Percentiles rank a stretch among this genome's conserved stretches.
Conservation (phyloP, 768 basidiomycete genomes). For the Dentipellis fragilis region DNA sequence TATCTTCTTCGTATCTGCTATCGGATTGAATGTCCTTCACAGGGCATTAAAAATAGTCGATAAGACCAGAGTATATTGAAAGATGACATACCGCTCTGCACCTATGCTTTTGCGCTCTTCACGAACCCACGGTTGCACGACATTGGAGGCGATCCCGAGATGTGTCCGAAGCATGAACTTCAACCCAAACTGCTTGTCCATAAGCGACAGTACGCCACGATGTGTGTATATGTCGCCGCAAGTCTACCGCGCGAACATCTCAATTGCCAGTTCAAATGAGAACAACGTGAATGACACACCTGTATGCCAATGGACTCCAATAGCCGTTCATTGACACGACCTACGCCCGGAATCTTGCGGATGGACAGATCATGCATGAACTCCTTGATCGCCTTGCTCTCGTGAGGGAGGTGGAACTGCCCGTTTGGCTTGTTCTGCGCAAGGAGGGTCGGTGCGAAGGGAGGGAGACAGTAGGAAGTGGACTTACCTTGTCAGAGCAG, state of each 20-base stretch:
- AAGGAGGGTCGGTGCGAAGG: neutral
- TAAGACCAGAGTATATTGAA: neutral
- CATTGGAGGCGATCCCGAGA: conserved; percentile 81
- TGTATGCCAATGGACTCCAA: conserved; percentile 82
- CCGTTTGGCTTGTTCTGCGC: conserved; percentile 88
- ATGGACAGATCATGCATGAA: conserved; percentile 83
- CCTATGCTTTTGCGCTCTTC: conserved; percentile 91
- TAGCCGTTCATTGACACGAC: conserved; percentile 81
- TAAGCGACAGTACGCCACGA: conserved; percentile 61
- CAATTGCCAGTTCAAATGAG: neutral
- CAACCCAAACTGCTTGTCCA: conserved; percentile 85
- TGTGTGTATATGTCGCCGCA: conserved; percentile 84
- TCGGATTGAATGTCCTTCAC: conserved; percentile 64
- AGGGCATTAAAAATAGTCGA: neutral
- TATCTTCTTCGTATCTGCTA: conserved; percentile 56
- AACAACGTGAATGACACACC: conserved; percentile 28
- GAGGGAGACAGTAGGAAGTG: neutral
- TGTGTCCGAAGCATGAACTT: conserved; percentile 66
- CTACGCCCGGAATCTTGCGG: conserved; percentile 82
- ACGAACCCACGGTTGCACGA: conserved; percentile 63
- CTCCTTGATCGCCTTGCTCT: conserved; percentile 45
- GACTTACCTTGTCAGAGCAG: conserved; percentile 75
- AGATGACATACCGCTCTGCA: conserved; percentile 55
- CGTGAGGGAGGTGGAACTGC: conserved; percentile 70
- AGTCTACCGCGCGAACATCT: conserved; percentile 34